Percentiles rank a stretch among this genome's conserved stretches.
Conservation (phyloP, 2,329 filamentous ascomycete genomes). For the Cladophialophora bantiana region DNA sequence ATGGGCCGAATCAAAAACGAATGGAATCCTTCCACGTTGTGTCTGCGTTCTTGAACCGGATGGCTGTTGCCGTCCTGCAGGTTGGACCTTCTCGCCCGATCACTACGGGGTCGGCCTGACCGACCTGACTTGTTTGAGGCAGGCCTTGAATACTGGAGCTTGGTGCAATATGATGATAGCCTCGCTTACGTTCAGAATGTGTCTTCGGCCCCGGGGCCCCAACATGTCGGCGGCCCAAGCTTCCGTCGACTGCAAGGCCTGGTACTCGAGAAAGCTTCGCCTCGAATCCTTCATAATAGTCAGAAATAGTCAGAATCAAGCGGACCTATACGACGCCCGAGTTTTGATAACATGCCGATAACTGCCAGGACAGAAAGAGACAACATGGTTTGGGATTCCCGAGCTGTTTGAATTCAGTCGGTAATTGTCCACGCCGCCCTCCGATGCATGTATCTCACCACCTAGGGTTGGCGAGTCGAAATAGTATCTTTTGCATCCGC, state of each 20-base stretch:
- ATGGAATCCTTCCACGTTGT: not conserved
- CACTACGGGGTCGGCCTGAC: not conserved
- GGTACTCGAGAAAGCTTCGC: constrained; percentile 1
- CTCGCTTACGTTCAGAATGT: constrained; percentile 1
- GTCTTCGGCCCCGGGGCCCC: constrained; percentile 15
- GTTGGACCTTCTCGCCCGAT: not conserved
- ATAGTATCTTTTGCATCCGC: not conserved
- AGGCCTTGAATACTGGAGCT: not conserved
- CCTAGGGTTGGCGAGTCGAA: not conserved
- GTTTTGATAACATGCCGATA: not conserved
- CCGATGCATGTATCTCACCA: constrained; percentile 14
- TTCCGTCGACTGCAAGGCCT: not conserved
- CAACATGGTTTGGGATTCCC: not conserved
- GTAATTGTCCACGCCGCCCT: constrained; percentile 13
- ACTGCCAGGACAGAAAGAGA: not conserved
- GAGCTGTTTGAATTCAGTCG: constrained; percentile 12
- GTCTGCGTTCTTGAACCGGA: not conserved
- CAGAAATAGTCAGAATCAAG: constrained; percentile 5
- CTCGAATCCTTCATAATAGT: constrained; percentile 9
- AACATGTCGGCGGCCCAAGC: constrained; percentile 17
- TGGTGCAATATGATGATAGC: not conserved
- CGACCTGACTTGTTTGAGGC: not conserved
- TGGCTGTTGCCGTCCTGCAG: not conserved
- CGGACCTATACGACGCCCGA: not conserved
- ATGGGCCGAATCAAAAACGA: not conserved